Conservation (phyloP, 306 rosid genomes). For the Malus sieversii region DNA sequence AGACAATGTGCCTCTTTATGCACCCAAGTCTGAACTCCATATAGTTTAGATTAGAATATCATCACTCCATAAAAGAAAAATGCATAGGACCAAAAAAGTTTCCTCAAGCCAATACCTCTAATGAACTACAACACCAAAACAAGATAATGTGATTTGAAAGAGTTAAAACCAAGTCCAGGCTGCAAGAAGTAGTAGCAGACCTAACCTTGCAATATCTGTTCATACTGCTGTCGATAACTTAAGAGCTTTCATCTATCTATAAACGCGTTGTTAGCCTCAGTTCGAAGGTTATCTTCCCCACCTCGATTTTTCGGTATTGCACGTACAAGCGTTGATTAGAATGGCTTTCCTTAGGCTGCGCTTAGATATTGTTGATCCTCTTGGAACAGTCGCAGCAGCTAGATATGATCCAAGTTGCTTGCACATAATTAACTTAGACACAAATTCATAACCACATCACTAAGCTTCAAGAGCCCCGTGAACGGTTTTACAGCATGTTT, state of each 20-base stretch:
- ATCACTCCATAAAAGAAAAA: too few relatives aligned
- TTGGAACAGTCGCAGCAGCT: background rate
- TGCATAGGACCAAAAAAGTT: background rate
- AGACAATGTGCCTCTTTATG: rapidly evolving
- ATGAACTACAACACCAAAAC: background rate
- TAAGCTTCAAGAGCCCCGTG: too few relatives aligned
- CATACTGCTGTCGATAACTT: background rate
- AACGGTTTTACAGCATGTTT: background rate
- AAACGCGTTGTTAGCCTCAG: too few relatives aligned
- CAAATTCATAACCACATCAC: too few relatives aligned
- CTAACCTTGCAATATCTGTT: background rate
- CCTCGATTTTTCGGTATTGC: background rate
- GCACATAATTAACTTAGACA: too few relatives aligned
- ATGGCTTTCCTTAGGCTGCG: background rate
- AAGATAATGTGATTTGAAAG: background rate
- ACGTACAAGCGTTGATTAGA: background rate
- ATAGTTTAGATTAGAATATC: too few relatives aligned
- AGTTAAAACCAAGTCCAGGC: background rate
- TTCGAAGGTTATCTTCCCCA: too few relatives aligned
- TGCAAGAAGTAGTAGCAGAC: background rate
- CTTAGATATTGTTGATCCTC: background rate
- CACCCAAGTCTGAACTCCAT: too few relatives aligned
- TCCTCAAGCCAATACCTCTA: background rate
- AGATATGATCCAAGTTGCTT: too few relatives aligned
- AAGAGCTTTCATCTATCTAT: too few relatives aligned